Conservation (phyloP, 2,329 filamentous ascomycete species). For the Aspergillus ochraceoroseus region DNA sequence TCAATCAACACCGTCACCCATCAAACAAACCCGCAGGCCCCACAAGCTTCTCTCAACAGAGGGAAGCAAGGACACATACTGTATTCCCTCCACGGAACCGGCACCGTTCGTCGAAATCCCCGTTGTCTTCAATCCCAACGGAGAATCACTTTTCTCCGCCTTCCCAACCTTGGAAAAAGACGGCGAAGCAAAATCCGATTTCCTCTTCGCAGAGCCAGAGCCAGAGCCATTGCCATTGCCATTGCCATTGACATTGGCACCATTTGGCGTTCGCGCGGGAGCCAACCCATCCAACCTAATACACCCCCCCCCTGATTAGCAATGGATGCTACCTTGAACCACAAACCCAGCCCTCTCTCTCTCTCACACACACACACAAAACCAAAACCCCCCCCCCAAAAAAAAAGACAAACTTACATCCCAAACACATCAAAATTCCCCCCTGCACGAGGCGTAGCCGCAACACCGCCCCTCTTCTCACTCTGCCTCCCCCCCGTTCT, state of each 20-base stretch:
- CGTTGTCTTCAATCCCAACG: constrained; percentile 42
- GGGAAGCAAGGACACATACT: constrained; percentile 41
- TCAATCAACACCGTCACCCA: not conserved
- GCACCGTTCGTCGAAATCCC: constrained; percentile 34
- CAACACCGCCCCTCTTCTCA: constrained; percentile 58
- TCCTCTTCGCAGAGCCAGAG: constrained; percentile 53
- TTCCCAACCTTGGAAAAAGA: constrained; percentile 41
- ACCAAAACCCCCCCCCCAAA: not conserved
- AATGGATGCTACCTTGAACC: not conserved
- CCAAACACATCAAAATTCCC: constrained; percentile 68
- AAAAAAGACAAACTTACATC: constrained; percentile 53
- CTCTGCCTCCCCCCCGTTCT: constrained; percentile 54
- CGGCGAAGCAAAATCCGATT: constrained; percentile 49
- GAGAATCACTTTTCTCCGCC: constrained; percentile 49
- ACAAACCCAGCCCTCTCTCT: not conserved
- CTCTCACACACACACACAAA: not conserved
- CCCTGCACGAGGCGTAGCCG: constrained; percentile 54
- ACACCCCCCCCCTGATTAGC: constrained; percentile 3
- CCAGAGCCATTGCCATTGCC: too few species aligned
- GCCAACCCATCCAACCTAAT: constrained; percentile 62
- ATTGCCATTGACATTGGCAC: constrained; percentile 31
- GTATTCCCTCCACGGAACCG: constrained; percentile 28
- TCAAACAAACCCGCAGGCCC: not conserved
- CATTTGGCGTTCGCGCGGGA: constrained; percentile 42
- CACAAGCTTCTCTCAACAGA: not conserved